Evolutionary conservation across 1,284 basidiomycete species (phyloP), one percentile per base, ranked within the genome.

Genomic region (Psilocybe mexicana): DNA sequence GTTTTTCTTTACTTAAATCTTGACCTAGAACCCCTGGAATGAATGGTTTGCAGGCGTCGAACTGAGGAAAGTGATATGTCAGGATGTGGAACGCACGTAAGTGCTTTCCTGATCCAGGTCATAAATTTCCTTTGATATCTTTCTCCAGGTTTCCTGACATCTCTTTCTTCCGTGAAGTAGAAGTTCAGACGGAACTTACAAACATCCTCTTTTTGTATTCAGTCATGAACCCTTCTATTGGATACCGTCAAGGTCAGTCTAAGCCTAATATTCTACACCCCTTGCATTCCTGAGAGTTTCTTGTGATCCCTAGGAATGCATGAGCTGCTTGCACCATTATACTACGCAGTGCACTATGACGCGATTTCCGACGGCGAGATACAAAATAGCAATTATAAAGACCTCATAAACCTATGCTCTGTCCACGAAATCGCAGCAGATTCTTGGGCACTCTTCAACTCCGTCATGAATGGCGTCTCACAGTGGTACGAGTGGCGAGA

Each of bases 41-140:
- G 84, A 88, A 45, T 97, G 93, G 92, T 98, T 97, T 70, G 79
- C 86, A 14, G 85, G 92, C 36, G 80, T 94, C 25, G 95, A 97
- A 54, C 77, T 96, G 35, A 82, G 93, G 18, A 93, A 89, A 69
- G 91, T 86, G 3, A 96, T 98, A 54, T 74, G 85, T 24, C 93
- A 96, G 72, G 95, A 98, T 70, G 95, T 98, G 0, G 92, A 96
- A 65, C 81, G 95, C 67, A 97, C 95, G 84, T 93, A 71, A 73
- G 83, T 8, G 40, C 46, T 11, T 23, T 40, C 38, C 14, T 40
- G 10, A 11, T 12, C 14, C 7, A 12, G 26, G 18, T 14, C n/a
- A 26, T 24, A 23, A 4, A n/a, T 40, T 40, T 45, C 8, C 18
- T 11, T 28, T 47, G 18, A 38, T 25, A 35, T 3, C 11, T n/a